Conservation (phyloP, 306 rosid species). For the Adenanthera pavonina region DNA sequence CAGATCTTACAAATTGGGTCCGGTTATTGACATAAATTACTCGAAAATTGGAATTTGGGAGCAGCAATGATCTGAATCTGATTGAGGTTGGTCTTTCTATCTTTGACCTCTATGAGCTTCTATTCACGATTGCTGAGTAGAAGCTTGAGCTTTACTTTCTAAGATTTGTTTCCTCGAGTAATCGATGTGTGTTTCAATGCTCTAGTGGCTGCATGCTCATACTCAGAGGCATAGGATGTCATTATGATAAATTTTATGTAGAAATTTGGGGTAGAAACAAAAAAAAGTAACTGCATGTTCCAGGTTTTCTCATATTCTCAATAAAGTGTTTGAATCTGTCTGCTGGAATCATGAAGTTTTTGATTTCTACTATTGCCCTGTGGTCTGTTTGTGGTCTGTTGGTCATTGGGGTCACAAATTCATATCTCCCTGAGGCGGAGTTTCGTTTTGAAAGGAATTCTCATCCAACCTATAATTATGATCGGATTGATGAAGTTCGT, state of each 20-base stretch:
- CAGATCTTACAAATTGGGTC: background rate
- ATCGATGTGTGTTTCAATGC: slow-evolving; percentile 34
- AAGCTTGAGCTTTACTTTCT: slow-evolving; percentile 20
- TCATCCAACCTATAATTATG: slow-evolving; percentile 55
- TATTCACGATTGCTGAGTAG: background rate
- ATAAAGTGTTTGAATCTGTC: slow-evolving; percentile 23
- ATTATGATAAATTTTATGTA: slow-evolving; percentile 13
- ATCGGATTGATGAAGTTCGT: slow-evolving; percentile 70
- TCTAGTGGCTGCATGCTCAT: slow-evolving; percentile 27
- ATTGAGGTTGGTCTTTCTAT: slow-evolving; percentile 47
- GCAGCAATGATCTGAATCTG: slow-evolving; percentile 15
- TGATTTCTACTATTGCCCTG: slow-evolving; percentile 47
- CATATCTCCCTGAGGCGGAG: slow-evolving; percentile 51
- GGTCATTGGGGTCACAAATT: slow-evolving; percentile 47
- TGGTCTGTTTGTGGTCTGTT: slow-evolving; percentile 55
- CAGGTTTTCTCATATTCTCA: background rate
- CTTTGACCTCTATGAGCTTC: background rate
- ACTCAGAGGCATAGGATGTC: background rate
- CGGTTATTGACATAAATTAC: slow-evolving; percentile 7
- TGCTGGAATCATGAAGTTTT: slow-evolving; percentile 58
- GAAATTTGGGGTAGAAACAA: slow-evolving; percentile 5
- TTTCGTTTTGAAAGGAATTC: slow-evolving; percentile 38
- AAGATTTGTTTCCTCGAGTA: slow-evolving; percentile 9
- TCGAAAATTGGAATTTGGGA: background rate
- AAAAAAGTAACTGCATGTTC: slow-evolving; percentile 33